Conservation (phyloP, 2,329 filamentous ascomycete species). For the Aureobasidium melanogenum region DNA sequence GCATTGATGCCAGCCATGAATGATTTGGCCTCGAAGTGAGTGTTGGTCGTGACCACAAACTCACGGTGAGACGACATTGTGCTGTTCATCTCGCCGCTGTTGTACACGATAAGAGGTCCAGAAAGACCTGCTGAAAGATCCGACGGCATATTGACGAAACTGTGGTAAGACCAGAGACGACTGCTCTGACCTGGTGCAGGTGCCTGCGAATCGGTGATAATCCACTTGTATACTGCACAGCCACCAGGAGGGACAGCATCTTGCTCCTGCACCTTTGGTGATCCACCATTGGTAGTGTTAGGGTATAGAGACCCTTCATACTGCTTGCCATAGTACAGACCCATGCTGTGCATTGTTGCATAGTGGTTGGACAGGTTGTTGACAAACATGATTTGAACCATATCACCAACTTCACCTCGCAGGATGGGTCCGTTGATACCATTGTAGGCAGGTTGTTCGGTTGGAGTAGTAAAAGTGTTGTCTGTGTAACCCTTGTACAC, state of each 20-base stretch:
- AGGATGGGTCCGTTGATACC: constrained; percentile 21
- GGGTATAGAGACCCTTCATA: constrained; percentile 20
- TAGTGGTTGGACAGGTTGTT: constrained; percentile 20
- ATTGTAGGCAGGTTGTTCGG: constrained; percentile 21
- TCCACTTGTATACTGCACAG: constrained; percentile 23
- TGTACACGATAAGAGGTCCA: constrained; percentile 22
- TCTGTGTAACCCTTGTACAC: constrained; percentile 27
- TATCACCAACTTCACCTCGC: constrained; percentile 21
- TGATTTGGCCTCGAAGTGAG: constrained; percentile 20
- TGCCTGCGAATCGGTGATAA: constrained; percentile 15
- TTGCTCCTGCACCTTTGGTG: constrained; percentile 12
- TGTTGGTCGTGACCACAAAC: constrained; percentile 20
- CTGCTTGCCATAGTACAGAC: constrained; percentile 19
- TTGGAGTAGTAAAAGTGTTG: constrained; percentile 17
- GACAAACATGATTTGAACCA: constrained; percentile 23
- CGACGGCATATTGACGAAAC: constrained; percentile 20
- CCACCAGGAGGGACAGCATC: constrained; percentile 20
- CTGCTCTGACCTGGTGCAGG: neutral
- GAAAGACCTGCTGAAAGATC: constrained; percentile 21
- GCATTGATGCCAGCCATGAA: constrained; percentile 20
- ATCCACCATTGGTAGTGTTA: constrained; percentile 16
- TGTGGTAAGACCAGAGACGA: constrained; percentile 19
- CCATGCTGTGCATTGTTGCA: constrained; percentile 23
- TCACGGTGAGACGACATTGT: constrained; percentile 22
- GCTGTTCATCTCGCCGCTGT: constrained; percentile 19